Evolutionary conservation across 1,139 yeast genomes (phyloP).

Genomic region (Saccharomyces hybrid): DNA sequence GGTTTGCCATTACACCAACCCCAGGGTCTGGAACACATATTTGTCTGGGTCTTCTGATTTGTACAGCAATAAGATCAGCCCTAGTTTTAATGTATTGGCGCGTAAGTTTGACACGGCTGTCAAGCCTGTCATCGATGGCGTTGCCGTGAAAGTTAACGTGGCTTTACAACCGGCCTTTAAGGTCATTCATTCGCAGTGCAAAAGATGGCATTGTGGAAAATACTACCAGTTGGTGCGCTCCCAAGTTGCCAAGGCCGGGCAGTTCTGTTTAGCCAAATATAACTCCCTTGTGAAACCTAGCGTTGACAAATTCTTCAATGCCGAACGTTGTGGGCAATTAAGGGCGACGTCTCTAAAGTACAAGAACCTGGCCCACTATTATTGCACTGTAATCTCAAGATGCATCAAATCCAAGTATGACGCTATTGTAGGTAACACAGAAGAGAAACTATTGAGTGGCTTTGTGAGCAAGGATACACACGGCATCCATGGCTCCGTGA

Average conservation of each 20-base stretch:
- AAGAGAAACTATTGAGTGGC: not conserved
- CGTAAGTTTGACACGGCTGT: constrained; percentile 3
- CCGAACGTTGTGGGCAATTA: constrained; percentile 5
- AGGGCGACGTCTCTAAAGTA: not conserved
- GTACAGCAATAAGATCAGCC: not conserved
- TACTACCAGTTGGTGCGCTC: constrained; percentile 2
- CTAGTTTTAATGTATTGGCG: constrained; percentile 1
- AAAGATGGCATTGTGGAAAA: constrained; percentile 6
- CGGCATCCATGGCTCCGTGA: not conserved
- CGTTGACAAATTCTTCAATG: constrained; percentile 6
- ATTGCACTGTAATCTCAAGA: not conserved
- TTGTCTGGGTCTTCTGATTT: too few relatives aligned
- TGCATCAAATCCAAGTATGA: not conserved
- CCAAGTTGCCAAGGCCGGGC: not conserved
- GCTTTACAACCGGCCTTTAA: not conserved
- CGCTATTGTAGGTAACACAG: constrained; percentile 1
- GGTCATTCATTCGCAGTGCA: constrained; percentile 1
- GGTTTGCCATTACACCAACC: too few relatives aligned
- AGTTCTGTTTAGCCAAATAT: constrained; percentile 5
- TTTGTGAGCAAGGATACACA: not conserved
- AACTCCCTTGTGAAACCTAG: constrained; percentile 10
- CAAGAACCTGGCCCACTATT: constrained; percentile 2
- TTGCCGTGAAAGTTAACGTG: not conserved
- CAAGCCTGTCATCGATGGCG: constrained; percentile 1
- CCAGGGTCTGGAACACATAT: too few relatives aligned